Conservation (phyloP, 78 protist genomes). For the Blattamonas nauphoetae region DNA sequence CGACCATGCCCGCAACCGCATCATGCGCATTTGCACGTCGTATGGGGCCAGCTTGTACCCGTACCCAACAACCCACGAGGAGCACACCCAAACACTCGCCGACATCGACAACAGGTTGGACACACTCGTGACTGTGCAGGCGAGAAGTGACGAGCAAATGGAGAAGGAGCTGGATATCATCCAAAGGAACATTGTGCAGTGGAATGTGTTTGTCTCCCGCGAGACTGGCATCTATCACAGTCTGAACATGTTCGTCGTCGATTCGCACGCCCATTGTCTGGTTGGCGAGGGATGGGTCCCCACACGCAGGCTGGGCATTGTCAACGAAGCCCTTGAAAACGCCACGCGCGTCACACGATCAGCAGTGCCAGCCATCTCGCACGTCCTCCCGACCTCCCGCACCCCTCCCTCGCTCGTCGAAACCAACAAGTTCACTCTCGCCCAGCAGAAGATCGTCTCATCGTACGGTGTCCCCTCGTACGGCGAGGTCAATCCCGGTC, state of each 20-base stretch:
- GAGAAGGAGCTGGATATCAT: background rate
- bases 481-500: constrained; percentile 80
- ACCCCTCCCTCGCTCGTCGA: constrained; percentile 53
- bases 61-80: background rate
- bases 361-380: constrained; percentile 6
- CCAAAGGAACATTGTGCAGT: background rate
- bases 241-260: constrained; percentile 4
- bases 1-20: background rate
- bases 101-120: background rate
- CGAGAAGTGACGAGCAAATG: background rate
- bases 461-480: constrained; percentile 91
- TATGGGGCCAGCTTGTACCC: background rate
- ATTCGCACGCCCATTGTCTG: background rate
- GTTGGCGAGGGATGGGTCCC: constrained; percentile 19
- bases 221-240: constrained; percentile 14
- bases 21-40: background rate
- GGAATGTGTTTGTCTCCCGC: background rate
- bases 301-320: background rate
- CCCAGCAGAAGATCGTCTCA: constrained; percentile 82
- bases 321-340: background rate
- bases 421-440: constrained; percentile 52
- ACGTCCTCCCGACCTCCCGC: background rate
- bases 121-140: background rate
- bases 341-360: background rate
- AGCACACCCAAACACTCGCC: background rate